Conservation (phyloP, 2,329 filamentous ascomycete genomes). For the Cladosporium velox region DNA sequence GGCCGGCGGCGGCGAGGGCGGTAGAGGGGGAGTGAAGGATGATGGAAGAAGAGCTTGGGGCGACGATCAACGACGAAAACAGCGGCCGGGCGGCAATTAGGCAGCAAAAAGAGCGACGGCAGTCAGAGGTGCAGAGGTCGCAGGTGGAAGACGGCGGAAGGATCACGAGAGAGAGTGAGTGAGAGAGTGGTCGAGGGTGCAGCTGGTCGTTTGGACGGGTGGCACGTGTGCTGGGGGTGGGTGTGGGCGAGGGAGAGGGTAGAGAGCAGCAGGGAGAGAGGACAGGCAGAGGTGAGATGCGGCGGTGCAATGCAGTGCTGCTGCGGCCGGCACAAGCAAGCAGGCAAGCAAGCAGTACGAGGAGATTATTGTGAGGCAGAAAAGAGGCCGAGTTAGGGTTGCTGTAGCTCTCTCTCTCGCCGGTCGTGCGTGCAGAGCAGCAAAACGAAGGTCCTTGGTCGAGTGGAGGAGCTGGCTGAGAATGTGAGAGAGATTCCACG, state of each 20-base stretch:
- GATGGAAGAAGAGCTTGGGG: background rate
- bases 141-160: background rate
- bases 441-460: background rate
- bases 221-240: conserved; percentile 4
- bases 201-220: background rate
- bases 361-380: background rate
- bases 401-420: background rate
- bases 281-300: background rate
- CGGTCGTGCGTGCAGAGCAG: background rate
- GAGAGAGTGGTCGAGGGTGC: background rate
- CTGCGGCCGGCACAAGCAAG: conserved; percentile 1
- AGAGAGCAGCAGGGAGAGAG: background rate
- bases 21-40: background rate
- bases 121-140: background rate
- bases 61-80: background rate
- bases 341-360: conserved; percentile 1
- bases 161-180: background rate
- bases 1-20: conserved; percentile 1
- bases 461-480: background rate
- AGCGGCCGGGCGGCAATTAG: background rate
- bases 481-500: background rate
- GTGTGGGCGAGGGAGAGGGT: background rate
- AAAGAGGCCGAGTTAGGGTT: background rate
- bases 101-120: conserved; percentile 1
- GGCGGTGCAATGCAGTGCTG: background rate